Conservation (phyloP, 2,329 filamentous ascomycete species). For the Cladosporium sp. region DNA sequence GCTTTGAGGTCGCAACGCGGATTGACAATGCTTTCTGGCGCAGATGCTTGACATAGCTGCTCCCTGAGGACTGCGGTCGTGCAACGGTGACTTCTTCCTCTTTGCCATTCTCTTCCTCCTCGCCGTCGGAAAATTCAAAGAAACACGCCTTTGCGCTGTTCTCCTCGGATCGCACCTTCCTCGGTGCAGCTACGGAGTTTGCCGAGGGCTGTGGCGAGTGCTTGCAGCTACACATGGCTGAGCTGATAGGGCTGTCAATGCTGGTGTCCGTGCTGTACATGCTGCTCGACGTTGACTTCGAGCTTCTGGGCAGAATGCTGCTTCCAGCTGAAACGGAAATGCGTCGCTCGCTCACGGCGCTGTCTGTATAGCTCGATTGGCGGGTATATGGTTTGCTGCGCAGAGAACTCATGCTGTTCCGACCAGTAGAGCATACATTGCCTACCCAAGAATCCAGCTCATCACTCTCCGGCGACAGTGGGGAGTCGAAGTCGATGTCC, state of each 20-base stretch:
- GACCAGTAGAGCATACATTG: not conserved
- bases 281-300: not conserved
- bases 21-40: conserved; percentile 8
- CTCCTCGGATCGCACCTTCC: conserved; percentile 7
- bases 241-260: not conserved
- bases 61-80: not conserved
- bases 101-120: not conserved
- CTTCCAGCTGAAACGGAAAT: not conserved
- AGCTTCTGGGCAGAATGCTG: not conserved
- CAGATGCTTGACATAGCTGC: conserved; percentile 5
- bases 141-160: not conserved
- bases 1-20: conserved; percentile 6
- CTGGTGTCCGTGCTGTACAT: conserved; percentile 14
- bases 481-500: conserved; percentile 12
- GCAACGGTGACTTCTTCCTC: not conserved
- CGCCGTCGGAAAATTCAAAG: conserved; percentile 14
- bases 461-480: conserved; percentile 1
- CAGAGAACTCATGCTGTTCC: conserved; percentile 5
- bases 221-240: not conserved
- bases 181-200: not conserved
- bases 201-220: not conserved
- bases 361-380: not conserved
- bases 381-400: conserved; percentile 6
- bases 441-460: conserved; percentile 3
- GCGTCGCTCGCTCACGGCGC: not conserved